Evolutionary conservation across 2,329 filamentous ascomycete genomes (phyloP).

Genomic region (Coniochaeta sp.): DNA sequence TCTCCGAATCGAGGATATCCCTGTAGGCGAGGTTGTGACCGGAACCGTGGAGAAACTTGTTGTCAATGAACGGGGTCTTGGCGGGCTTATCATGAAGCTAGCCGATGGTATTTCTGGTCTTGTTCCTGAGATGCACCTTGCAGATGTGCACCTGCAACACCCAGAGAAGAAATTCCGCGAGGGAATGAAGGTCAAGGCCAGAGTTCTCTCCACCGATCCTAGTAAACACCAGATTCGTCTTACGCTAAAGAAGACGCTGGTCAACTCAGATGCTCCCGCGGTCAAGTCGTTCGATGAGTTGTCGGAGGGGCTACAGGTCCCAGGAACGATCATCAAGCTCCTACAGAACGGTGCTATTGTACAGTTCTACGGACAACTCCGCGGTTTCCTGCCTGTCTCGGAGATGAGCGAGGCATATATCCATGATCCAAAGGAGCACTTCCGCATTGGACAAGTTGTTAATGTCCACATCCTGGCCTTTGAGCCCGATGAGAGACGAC

Average conservation of each 20-base stretch:
- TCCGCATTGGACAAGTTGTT: constrained; percentile 83
- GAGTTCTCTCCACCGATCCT: constrained; percentile 73
- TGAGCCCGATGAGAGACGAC: constrained; percentile 59
- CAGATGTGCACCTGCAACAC: constrained; percentile 80
- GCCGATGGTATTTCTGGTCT: constrained; percentile 85
- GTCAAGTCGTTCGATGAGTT: constrained; percentile 74
- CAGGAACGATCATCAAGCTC: constrained; percentile 81
- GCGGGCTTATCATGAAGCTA: constrained; percentile 73
- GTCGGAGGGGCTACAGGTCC: constrained; percentile 65
- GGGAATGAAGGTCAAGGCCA: constrained; percentile 73
- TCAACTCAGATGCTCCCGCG: constrained; percentile 79
- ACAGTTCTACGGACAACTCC: constrained; percentile 80
- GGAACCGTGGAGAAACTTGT: constrained; percentile 81
- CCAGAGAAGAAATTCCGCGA: constrained; percentile 95
- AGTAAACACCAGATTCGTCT: constrained; percentile 73
- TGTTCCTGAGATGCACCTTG: constrained; percentile 79
- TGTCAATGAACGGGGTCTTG: constrained; percentile 68
- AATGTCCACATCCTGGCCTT: constrained; percentile 82
- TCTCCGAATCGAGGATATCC: constrained; percentile 84
- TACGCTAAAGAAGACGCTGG: constrained; percentile 88
- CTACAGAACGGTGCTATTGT: constrained; percentile 74
- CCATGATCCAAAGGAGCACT: constrained; percentile 80
- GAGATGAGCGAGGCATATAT: constrained; percentile 99
- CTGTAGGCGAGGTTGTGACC: constrained; percentile 70
- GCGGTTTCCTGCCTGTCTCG: constrained; percentile 82